Base-by-base conservation (phyloP, 2,329 filamentous ascomycete species). In the Alternaria sp. region DNA sequence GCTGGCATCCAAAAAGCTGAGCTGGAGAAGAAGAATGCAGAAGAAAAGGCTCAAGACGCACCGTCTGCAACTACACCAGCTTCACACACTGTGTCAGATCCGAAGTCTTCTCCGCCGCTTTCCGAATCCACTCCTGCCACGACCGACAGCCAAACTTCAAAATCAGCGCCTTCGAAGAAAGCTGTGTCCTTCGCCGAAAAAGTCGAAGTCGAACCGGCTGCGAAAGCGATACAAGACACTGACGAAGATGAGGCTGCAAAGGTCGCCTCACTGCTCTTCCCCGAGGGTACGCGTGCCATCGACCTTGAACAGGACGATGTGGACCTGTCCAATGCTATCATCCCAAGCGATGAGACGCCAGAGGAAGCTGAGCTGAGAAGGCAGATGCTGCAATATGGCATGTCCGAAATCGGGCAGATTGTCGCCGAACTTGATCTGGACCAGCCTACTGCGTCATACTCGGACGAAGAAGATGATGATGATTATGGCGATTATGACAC, bases 391-490 rank as follows among this genome's bases (percentile, higher is more conserved):
- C 86, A 92, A 64, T 99, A 98, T 74, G 90, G 92, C 63, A 82
- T 97, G 79, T 90, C 90, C 45, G 94, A 98, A 77, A 90, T 99
- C 59, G 93, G 93, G 4, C 89, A 92, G 38, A 92, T 99, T 3
- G 95, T 99, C 16, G 95, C 95, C 16, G 93, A 98, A 79, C 86
- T 99, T 46, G 88, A 96, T 59, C 79, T 98, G 2, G 92, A 97
- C 64, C 90, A 94, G 61, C 83, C 83, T 18, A 82, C 75, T 28
- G 78, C 76, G 12, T 75, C 79, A 14, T 86, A 84, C 25, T 82
- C 84, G n/a, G 81, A 82, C 12, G 82, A 85, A 49, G 82, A 85
- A 38, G 69, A 68, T 14, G 75, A 78, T 18, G 78, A 82, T 32
- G 78, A 81, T 41, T 78, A 81, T 43, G 77, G 72, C 32, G 66